A percentile compares a stretch with the other conserved stretches of the same genome.
Evolutionary conservation across 2,329 filamentous ascomycete genomes (phyloP).

Genomic region (Penicillium brevicompactum): DNA sequence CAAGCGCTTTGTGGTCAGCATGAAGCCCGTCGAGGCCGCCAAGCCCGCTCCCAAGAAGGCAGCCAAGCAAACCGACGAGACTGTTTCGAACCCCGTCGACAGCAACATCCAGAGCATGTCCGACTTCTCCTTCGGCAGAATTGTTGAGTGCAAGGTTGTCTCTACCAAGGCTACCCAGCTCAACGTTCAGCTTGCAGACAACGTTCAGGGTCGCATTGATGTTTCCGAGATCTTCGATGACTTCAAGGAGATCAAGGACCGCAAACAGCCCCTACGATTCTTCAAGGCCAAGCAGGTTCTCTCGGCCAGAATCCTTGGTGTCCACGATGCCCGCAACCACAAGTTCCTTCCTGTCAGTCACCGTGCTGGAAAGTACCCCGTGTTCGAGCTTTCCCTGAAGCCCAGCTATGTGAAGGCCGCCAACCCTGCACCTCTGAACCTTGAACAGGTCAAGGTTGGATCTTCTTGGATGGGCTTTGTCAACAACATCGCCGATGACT

Average conservation of each 20-base stretch:
- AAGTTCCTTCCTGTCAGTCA: constrained; percentile 91
- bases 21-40: constrained; percentile 54
- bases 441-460: constrained; percentile 73
- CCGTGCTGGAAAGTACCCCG: constrained; percentile 72
- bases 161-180: constrained; percentile 89
- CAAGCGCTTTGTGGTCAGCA: constrained; percentile 68
- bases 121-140: constrained; percentile 72
- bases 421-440: constrained; percentile 65
- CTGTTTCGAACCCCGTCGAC: constrained; percentile 64
- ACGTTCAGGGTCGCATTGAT: constrained; percentile 89
- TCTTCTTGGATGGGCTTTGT: constrained; percentile 79
- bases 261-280: constrained; percentile 74
- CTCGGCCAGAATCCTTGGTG: constrained; percentile 75
- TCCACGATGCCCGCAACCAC: constrained; percentile 88
- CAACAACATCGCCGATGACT: constrained; percentile 81
- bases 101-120: constrained; percentile 63
- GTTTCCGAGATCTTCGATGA: constrained; percentile 86
- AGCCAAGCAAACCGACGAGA: constrained; percentile 41
- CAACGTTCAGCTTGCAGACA: constrained; percentile 85
- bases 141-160: constrained; percentile 75
- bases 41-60: constrained; percentile 48
- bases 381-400: constrained; percentile 87
- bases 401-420: constrained; percentile 56
- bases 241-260: constrained; percentile 83
- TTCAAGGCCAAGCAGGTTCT: constrained; percentile 74